Percentiles rank a stretch among this genome's conserved stretches.
These are phyloP conservation scores for Sporothrix euskadiensis DNA, from an alignment of 2,329 filamentous ascomycete species.

Conservation along the genomic window DNA sequence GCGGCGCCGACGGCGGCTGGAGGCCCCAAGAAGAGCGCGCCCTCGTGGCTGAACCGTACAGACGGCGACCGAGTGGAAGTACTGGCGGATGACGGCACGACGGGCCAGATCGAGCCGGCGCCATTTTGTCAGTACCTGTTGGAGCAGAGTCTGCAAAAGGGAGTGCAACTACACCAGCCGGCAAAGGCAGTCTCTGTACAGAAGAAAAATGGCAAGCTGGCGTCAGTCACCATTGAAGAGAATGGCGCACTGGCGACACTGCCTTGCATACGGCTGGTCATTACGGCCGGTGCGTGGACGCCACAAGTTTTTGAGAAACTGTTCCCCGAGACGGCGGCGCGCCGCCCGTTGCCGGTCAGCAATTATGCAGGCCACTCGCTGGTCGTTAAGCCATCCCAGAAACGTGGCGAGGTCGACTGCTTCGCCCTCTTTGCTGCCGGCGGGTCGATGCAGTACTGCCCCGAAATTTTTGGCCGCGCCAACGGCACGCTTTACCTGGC, in stretches of 20 bases:
- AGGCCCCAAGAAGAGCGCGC: constrained; percentile 35
- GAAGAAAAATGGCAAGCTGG: constrained; percentile 54
- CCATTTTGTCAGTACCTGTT: constrained; percentile 67
- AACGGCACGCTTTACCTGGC: constrained; percentile 72
- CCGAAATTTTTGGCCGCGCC: constrained; percentile 68
- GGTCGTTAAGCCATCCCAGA: constrained; percentile 51
- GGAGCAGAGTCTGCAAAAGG: constrained; percentile 54
- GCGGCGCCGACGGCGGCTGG: constrained; percentile 34
- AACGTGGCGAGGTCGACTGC: constrained; percentile 49
- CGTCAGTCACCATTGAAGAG: constrained; percentile 46
- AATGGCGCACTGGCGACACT: constrained; percentile 49
- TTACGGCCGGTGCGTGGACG: constrained; percentile 73
- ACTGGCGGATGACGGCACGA: constrained; percentile 61
- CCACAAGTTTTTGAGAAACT: constrained; percentile 62
- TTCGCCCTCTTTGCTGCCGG: constrained; percentile 70
- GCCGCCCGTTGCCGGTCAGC: constrained; percentile 55
- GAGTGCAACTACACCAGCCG: constrained; percentile 67
- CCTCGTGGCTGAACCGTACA: constrained; percentile 60
- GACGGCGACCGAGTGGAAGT: constrained; percentile 59
- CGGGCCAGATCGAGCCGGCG: constrained; percentile 70
- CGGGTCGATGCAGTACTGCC: constrained; percentile 56
- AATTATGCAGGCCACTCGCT: constrained; percentile 72
- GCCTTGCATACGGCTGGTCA: constrained; percentile 64
- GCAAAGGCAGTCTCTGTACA: constrained; percentile 56
- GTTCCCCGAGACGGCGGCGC: constrained; percentile 52